Base-by-base conservation (phyloP, 192 early-diverging fungal genomes). In the Funneliformis geosporum region DNA sequence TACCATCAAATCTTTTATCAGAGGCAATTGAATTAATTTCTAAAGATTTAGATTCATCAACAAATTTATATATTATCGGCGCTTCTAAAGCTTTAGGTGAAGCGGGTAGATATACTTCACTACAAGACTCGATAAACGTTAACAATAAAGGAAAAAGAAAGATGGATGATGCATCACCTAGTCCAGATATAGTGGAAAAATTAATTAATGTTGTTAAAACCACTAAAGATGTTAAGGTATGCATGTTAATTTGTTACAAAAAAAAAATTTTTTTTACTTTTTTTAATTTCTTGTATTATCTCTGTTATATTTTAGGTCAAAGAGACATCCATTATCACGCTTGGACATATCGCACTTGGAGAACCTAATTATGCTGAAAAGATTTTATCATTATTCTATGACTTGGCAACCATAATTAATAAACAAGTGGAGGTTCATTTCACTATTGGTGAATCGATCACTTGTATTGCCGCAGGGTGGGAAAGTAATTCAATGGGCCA, bases 371-470 rank as follows among this genome's bases (percentile, higher is more conserved):
- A 82, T 28, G 78, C 81, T 3, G n/a, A 70, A 2, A 73, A 75
- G 11, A 77, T 90, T 18, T 76, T 89, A 43, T 65, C 79, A 28
- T 84, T 87, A 66, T 76, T 95, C 60, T 86, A 85, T 16, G 83
- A 89, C 4, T 82, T 94, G n/a, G 86, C 92, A 2, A 78, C 87
- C 21, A 79, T 84, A 8, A 81, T 90, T 44, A 89, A 91, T 44
- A 96, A 97, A 75, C 91, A 96, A 47, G 86, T 93, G 0, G 97
- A 98, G 65, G 79, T 95, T 42, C 91, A 95, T 71, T 97, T 98
- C 80, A 90, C 91, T 14, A 87, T 94, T 47, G 97, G 96, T 33
- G 95, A 96, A 79, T 92, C 96, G 0, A 79, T 96, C 68, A 89
- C 93, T 0, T 83, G 83, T 8, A 80, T 88, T 18, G 83, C 89